These are phyloP conservation scores for Protea cynaroides DNA, from an alignment of 164 flowering plant species.

Conservation along the genomic window DNA sequence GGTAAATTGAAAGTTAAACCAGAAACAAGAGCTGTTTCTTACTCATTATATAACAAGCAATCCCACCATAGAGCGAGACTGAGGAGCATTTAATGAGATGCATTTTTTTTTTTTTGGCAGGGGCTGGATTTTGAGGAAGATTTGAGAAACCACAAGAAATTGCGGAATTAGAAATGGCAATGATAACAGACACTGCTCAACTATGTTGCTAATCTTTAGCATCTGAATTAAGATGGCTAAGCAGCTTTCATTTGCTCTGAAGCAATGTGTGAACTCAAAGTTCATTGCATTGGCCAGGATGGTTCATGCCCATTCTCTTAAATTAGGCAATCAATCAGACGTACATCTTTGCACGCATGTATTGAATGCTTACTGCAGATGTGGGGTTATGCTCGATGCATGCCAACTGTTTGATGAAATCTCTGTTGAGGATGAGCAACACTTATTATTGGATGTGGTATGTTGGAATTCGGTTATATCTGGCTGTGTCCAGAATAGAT, in stretches of 20 bases:
- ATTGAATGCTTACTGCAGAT: constrained; percentile 8
- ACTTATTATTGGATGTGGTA: constrained; percentile 6
- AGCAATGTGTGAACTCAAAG: background rate
- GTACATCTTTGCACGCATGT: constrained; percentile 11
- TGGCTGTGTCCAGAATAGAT: constrained; percentile 12
- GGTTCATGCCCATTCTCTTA: constrained; percentile 12
- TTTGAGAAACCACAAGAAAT: too few relatives aligned
- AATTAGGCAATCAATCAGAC: constrained; percentile 11
- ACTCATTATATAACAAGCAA: too few relatives aligned
- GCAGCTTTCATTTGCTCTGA: constrained; percentile 3
- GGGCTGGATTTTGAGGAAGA: too few relatives aligned
- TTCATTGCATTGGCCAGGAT: background rate
- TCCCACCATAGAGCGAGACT: too few relatives aligned
- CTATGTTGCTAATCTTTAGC: too few relatives aligned
- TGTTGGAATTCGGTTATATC: constrained; percentile 21
- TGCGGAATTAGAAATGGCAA: too few relatives aligned
- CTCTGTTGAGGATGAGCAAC: background rate
- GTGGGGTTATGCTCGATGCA: constrained; percentile 9
- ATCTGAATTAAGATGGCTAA: constrained; percentile 14
- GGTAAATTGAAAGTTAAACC: too few relatives aligned
- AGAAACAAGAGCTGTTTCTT: too few relatives aligned
- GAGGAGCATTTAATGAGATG: too few relatives aligned
- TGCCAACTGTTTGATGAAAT: constrained; percentile 22
- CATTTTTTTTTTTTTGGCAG: too few relatives aligned
- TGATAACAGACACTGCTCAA: too few relatives aligned